These are phyloP conservation scores for Sequoia sempervirens DNA, from an alignment of 75 land plant genomes.

Conservation along the genomic window DNA sequence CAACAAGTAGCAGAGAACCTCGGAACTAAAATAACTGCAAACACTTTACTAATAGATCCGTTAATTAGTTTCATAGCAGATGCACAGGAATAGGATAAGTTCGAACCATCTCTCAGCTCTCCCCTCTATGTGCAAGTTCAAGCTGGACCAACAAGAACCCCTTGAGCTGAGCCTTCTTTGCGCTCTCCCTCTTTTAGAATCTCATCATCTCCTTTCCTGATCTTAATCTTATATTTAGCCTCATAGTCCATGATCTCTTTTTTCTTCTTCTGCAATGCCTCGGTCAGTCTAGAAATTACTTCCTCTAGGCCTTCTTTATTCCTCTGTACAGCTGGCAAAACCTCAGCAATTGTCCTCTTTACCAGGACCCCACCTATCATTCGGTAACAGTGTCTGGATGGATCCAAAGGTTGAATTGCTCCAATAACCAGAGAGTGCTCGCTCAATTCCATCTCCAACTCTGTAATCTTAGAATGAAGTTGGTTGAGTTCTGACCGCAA, in stretches of 20 bases:
- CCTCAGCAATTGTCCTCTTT: constrained; percentile 90
- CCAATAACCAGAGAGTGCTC: constrained; percentile 84
- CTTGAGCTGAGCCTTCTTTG: constrained; percentile 80
- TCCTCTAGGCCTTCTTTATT: constrained; percentile 93
- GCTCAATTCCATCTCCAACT: constrained; percentile 89
- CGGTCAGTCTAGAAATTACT: constrained; percentile 69
- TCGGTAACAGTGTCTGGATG: constrained; percentile 72
- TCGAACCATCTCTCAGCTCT: not conserved
- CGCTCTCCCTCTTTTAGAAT: constrained; percentile 42
- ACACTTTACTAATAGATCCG: not conserved
- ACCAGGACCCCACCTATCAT: constrained; percentile 98
- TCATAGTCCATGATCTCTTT: constrained; percentile 86
- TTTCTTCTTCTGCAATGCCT: constrained; percentile 83
- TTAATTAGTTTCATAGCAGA: not conserved
- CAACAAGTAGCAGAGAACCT: not conserved
- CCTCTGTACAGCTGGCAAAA: constrained; percentile 87
- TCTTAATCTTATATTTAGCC: constrained; percentile 84
- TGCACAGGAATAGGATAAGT: not conserved
- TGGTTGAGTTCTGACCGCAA: constrained; percentile 83
- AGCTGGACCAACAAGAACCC: constrained; percentile 86
- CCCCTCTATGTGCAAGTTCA: not conserved
- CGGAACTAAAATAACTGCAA: not conserved
- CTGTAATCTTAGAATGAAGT: constrained; percentile 86
- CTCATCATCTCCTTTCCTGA: constrained; percentile 54
- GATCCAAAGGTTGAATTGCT: constrained; percentile 93